A percentile compares a stretch with the other conserved stretches of the same genome.
These are phyloP conservation scores for Amphicarpaea edgeworthii DNA, from an alignment of 306 rosid species.

Conservation along the genomic window DNA sequence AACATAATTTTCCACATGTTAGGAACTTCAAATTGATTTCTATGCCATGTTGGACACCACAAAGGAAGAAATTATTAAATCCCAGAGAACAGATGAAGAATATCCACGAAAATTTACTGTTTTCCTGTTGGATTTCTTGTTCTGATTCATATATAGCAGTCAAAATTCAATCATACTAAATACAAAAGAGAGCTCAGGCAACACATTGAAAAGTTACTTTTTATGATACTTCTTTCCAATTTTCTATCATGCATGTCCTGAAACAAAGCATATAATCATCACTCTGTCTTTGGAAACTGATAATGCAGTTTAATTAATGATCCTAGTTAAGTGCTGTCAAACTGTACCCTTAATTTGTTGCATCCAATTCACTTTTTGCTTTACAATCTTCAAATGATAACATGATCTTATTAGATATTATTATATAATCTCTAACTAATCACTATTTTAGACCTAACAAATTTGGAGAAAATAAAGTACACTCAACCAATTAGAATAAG, in stretches of 20 bases:
- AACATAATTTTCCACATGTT: constrained; percentile 41
- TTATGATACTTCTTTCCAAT: constrained; percentile 37
- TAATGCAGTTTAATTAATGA: constrained; percentile 38
- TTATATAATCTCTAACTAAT: neutral
- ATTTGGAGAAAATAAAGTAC: neutral
- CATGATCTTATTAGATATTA: neutral
- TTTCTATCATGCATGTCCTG: constrained; percentile 36
- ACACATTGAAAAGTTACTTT: constrained; percentile 44
- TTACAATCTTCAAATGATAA: constrained; percentile 16
- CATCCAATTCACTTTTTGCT: constrained; percentile 38
- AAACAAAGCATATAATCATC: constrained; percentile 25
- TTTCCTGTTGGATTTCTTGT: neutral
- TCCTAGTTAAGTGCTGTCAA: constrained; percentile 25
- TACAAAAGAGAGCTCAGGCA: constrained; percentile 46
- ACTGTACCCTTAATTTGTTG: neutral
- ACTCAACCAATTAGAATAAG: constrained; percentile 3
- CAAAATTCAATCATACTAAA: constrained; percentile 55
- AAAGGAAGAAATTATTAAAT: constrained; percentile 41
- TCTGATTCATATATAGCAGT: constrained; percentile 44
- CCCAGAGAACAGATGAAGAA: constrained; percentile 34
- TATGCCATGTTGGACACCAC: constrained; percentile 58
- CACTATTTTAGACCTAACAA: neutral
- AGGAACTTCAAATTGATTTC: constrained; percentile 36
- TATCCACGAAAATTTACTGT: constrained; percentile 10
- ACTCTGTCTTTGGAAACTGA: constrained; percentile 39